Conservation (phyloP, 2,329 filamentous ascomycete species). For the Beauveria caledonica region DNA sequence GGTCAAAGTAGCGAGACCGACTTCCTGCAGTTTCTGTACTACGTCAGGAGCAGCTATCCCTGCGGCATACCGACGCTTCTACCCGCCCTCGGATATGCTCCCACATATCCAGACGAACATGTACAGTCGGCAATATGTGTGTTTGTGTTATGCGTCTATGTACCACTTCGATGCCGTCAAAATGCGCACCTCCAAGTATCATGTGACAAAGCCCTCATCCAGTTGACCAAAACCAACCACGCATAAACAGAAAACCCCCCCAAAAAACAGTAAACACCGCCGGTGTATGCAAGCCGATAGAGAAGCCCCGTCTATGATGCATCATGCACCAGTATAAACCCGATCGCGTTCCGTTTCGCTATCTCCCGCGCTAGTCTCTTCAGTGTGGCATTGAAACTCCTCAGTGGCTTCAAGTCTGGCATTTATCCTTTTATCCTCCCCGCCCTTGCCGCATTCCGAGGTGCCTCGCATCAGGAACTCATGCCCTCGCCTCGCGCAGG, state of each 20-base stretch:
- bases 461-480: too few species aligned
- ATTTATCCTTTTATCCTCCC: not conserved
- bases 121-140: not conserved
- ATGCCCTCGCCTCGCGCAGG: too few species aligned
- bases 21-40: too few species aligned
- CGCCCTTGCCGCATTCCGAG: not conserved
- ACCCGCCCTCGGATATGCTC: too few species aligned
- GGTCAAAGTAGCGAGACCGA: too few species aligned
- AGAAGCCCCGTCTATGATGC: constrained; percentile 4
- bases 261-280: not conserved
- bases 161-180: not conserved
- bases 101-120: too few species aligned
- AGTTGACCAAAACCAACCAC: not conserved
- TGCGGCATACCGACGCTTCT: too few species aligned
- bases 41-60: too few species aligned
- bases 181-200: not conserved
- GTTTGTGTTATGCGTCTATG: not conserved
- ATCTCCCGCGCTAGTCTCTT: not conserved
- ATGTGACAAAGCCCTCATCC: not conserved
- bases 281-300: not conserved
- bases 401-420: not conserved
- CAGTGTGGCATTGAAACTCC: too few species aligned
- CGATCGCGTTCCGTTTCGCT: not conserved
- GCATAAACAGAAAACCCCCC: not conserved
- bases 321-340: not conserved